Conservation (phyloP, 2,329 filamentous ascomycete genomes). For the Amesomyces nigricolor region DNA sequence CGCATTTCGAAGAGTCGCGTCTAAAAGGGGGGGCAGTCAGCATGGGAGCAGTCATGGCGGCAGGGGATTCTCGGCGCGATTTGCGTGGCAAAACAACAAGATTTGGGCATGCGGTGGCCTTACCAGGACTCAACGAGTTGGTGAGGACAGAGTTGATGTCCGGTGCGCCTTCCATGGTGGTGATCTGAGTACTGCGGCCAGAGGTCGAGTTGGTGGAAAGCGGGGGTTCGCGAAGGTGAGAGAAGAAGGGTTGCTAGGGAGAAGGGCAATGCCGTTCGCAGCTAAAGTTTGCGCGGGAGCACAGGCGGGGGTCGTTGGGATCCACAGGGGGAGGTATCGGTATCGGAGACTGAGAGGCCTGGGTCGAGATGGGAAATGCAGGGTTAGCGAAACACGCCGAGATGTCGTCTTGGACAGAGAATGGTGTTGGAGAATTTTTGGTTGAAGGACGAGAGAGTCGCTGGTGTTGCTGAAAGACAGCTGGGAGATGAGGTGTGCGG, state of each 20-base stretch:
- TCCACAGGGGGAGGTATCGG: conserved; percentile 20
- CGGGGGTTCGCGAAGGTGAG: conserved; percentile 19
- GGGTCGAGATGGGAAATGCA: conserved; percentile 6
- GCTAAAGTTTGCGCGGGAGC: conserved; percentile 28
- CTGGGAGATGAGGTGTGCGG: conserved; percentile 16
- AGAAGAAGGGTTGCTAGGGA: conserved; percentile 24
- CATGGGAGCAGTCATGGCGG: conserved; percentile 21
- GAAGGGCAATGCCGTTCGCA: conserved; percentile 25
- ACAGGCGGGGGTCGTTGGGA: conserved; percentile 25
- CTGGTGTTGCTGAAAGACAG: conserved; percentile 7
- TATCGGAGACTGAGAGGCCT: conserved; percentile 14
- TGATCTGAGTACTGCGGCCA: conserved; percentile 19
- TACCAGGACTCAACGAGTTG: conserved; percentile 93
- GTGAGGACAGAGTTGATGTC: conserved; percentile 97
- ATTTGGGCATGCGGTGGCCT: conserved; percentile 34
- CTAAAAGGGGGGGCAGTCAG: conserved; percentile 45
- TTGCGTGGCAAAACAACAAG: conserved; percentile 16
- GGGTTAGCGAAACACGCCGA: conserved; percentile 6
- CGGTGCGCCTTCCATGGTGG: conserved; percentile 61
- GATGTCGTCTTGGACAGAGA: neutral
- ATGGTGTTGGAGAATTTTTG: neutral
- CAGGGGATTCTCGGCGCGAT: conserved; percentile 18
- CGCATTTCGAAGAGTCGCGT: conserved; percentile 81
- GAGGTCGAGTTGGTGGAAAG: conserved; percentile 25
- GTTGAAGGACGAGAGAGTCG: neutral